phyloP scores from a whole-genome alignment of 2,329 filamentous ascomycete species.

The Camptophora hylomeconis region DNA sequence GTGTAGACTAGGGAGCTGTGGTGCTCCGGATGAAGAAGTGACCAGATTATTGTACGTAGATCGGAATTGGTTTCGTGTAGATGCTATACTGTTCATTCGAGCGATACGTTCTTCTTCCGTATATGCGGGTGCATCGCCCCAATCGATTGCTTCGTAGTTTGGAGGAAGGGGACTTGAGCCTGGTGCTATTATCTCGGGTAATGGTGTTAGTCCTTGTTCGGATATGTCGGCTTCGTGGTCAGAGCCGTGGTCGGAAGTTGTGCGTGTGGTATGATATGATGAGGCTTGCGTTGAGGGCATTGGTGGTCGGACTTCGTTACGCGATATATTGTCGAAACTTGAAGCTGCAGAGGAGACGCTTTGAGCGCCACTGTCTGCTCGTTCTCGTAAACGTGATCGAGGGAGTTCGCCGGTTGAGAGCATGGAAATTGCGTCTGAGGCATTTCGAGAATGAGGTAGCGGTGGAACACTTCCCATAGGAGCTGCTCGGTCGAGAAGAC shows the following conservation, averaged over 20 bases:
- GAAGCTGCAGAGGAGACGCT: constrained; percentile 20
- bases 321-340: constrained; percentile 6
- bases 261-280: constrained; percentile 20
- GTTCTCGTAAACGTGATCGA: constrained; percentile 21
- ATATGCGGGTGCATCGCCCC: constrained; percentile 32
- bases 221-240: constrained; percentile 24
- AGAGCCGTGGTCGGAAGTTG: constrained; percentile 14
- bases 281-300: constrained; percentile 12
- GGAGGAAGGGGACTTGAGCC: constrained; percentile 19
- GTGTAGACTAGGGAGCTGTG: no score
- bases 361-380: constrained; percentile 23
- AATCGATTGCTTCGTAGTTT: constrained; percentile 28
- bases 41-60: neutral
- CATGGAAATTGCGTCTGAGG: constrained; percentile 11
- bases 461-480: constrained; percentile 20
- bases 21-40: no score
- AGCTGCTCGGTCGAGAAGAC: constrained; percentile 28
- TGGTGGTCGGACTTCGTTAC: constrained; percentile 9
- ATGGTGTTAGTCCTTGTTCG: constrained; percentile 18
- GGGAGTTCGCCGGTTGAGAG: constrained; percentile 10
- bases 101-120: constrained; percentile 9
- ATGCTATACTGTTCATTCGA: constrained; percentile 6
- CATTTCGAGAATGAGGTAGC: constrained; percentile 7
- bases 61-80: no score
- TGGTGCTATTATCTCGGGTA: constrained; percentile 2